Base-by-base conservation (phyloP, 441 rosid species). In the Aleurites moluccanus region DNA sequence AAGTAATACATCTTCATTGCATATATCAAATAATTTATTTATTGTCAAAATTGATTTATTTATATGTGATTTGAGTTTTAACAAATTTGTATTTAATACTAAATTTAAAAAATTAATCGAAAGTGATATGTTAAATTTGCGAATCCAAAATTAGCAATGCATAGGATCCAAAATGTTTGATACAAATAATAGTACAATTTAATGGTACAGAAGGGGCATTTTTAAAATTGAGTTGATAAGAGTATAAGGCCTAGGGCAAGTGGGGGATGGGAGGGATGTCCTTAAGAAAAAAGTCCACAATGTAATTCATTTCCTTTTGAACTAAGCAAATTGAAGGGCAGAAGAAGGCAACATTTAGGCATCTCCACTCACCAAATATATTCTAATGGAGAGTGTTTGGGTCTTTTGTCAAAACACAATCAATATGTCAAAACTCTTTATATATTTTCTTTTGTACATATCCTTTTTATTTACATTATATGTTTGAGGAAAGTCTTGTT, bases 371-470 rank as follows among this genome's bases (percentile, higher is more conserved):
- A 56, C 60, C 3, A 2, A 2, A 27, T 60, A 64, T 75, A 64
- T 72, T 62, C 60, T 66, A 68, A 56, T 57, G 77, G 75, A 40
- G 8, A 61, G 4, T 42, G 10, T 16, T 38, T 52, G 62, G 13
- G 20, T 49, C 2, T 61, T 76, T 71, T 53, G 83, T 79, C 84
- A 80, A 80, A 49, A 47, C 1, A 52, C 42, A 74, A 78, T 82
- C 83, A 80, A 62, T 76, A n/a, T 75, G 73, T 35, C 73, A 69
- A 28, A 21, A 40, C 33, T 25, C 63, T 57, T 57, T 25, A 33
- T 28, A 5, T 38, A 38, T 38, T 38, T 38, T 6, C 18, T 10
- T 80, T 61, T 61, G 45, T 20, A 33, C 57, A 23, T 55, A 59
- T 52, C 7, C 4, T 10, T 38, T 18, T 2, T 56, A 11, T 57